phyloP scores from a whole-genome alignment of 2,329 filamentous ascomycete genomes.

The Celoporthe dispersa region DNA sequence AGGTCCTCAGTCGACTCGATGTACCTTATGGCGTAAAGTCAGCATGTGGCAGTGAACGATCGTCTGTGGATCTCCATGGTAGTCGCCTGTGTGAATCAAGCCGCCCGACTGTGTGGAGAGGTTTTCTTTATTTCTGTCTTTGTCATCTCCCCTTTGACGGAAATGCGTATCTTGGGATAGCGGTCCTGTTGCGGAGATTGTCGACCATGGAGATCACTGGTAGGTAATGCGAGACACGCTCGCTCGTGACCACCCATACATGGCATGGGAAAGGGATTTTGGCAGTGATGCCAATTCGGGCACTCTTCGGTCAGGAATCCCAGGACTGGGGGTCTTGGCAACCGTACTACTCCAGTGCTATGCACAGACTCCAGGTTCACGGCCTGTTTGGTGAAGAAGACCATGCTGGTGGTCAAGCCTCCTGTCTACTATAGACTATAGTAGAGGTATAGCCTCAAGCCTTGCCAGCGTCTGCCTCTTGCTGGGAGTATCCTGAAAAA shows the following conservation, averaged over 20 bases:
- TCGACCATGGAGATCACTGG: slow-evolving; percentile 13
- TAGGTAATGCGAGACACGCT: background rate
- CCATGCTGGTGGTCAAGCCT: background rate
- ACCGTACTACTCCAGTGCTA: background rate
- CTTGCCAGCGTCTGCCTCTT: background rate
- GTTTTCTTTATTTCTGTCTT: slow-evolving; percentile 1
- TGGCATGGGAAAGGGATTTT: background rate
- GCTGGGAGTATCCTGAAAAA: background rate
- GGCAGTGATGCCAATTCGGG: background rate
- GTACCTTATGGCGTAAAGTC: slow-evolving; percentile 17
- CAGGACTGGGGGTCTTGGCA: background rate
- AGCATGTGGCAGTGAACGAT: slow-evolving; percentile 21
- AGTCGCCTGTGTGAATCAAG: slow-evolving; percentile 14
- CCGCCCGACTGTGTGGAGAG: slow-evolving; percentile 24
- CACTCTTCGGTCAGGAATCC: background rate
- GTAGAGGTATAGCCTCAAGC: background rate
- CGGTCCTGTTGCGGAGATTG: slow-evolving; percentile 10
- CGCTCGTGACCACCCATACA: background rate
- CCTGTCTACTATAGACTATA: background rate
- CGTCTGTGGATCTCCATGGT: slow-evolving; percentile 14
- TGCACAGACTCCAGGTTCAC: background rate
- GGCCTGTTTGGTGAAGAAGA: background rate
- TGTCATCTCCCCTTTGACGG: slow-evolving; percentile 15
- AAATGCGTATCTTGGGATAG: background rate
- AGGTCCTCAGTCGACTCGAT: background rate